Evolutionary conservation across 805 yeast genomes (phyloP).

Genomic region (Candida peoriensis): DNA sequence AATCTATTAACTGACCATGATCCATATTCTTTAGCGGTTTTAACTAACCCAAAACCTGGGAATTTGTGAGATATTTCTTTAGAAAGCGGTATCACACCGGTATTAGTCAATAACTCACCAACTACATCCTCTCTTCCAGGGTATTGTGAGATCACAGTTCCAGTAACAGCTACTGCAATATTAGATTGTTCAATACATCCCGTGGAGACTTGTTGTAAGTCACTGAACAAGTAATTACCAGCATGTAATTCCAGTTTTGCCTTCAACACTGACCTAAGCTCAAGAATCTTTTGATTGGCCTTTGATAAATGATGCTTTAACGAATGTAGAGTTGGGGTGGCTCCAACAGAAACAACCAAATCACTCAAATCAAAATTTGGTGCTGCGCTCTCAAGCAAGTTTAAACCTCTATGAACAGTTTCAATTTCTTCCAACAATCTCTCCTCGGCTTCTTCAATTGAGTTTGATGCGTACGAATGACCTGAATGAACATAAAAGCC

Average conservation of each 20-base stretch:
- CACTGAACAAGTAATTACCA: conserved; percentile 74
- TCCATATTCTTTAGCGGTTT: conserved; percentile 36
- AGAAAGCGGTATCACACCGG: conserved; percentile 68
- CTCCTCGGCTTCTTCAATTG: conserved; percentile 40
- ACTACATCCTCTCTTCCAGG: conserved; percentile 46
- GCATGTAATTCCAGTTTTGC: conserved; percentile 68
- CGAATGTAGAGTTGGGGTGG: conserved; percentile 76
- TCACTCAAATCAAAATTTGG: conserved; percentile 31
- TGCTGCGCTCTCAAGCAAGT: conserved; percentile 28
- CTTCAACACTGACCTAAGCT: conserved; percentile 19
- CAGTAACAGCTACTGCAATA: conserved; percentile 49
- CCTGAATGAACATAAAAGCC: conserved; percentile 84
- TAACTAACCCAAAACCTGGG: conserved; percentile 55
- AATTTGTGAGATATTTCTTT: conserved; percentile 52
- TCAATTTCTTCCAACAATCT: conserved; percentile 51
- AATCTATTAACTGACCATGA: conserved; percentile 64
- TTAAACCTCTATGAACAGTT: conserved; percentile 51
- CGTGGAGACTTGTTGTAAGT: conserved; percentile 73
- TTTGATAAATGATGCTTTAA: conserved; percentile 28
- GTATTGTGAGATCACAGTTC: conserved; percentile 56
- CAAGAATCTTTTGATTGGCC: conserved; percentile 9
- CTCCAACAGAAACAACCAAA: conserved; percentile 65
- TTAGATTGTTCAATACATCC: conserved; percentile 42
- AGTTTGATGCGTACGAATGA: conserved; percentile 53
- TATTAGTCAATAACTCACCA: conserved; percentile 62